phyloP scores from a whole-genome alignment of 352 stramenopile species.

The Globisporangium uncinulatum region DNA sequence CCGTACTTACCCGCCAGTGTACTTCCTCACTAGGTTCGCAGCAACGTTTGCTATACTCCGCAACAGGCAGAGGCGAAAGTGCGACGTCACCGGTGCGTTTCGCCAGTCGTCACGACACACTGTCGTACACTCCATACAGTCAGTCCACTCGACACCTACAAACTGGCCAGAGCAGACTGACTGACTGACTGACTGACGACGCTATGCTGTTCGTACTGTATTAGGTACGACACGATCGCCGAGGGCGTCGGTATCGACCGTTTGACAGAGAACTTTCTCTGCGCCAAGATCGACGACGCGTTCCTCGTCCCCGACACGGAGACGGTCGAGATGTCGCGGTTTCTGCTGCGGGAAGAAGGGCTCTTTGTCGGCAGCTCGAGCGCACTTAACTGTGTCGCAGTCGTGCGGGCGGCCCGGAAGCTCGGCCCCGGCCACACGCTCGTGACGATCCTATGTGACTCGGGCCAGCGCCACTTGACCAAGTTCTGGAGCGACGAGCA shows the following conservation, averaged over 20 bases:
- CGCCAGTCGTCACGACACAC: not conserved
- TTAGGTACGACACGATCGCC: slow-evolving; percentile 95
- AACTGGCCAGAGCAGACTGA: too few species aligned
- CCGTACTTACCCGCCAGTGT: not conserved
- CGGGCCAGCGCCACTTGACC: slow-evolving; percentile 83
- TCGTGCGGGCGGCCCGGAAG: slow-evolving; percentile 61
- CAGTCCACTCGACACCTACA: too few species aligned
- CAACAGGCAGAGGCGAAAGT: slow-evolving; percentile 93
- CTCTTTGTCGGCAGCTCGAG: slow-evolving; percentile 93
- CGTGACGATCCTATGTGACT: slow-evolving; percentile 87
- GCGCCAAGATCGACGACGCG: slow-evolving; percentile 86
- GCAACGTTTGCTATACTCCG: slow-evolving; percentile 94
- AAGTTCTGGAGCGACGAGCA: slow-evolving; percentile 87
- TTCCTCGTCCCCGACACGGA: slow-evolving; percentile 93
- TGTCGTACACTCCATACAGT: too few species aligned
- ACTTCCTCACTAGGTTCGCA: slow-evolving; percentile 42
- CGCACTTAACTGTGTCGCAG: slow-evolving; percentile 82
- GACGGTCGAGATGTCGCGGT: slow-evolving; percentile 97
- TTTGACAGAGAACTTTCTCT: slow-evolving; percentile 94
- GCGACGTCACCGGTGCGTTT: slow-evolving; percentile 75
- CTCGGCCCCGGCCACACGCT: slow-evolving; percentile 78
- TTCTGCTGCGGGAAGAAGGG: slow-evolving; percentile 93
- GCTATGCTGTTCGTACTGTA: too few species aligned
- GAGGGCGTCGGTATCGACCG: slow-evolving; percentile 98
- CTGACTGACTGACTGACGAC: too few species aligned